These are phyloP conservation scores for Mycena rosella DNA, from an alignment of 768 basidiomycete species.

Conservation along the genomic window DNA sequence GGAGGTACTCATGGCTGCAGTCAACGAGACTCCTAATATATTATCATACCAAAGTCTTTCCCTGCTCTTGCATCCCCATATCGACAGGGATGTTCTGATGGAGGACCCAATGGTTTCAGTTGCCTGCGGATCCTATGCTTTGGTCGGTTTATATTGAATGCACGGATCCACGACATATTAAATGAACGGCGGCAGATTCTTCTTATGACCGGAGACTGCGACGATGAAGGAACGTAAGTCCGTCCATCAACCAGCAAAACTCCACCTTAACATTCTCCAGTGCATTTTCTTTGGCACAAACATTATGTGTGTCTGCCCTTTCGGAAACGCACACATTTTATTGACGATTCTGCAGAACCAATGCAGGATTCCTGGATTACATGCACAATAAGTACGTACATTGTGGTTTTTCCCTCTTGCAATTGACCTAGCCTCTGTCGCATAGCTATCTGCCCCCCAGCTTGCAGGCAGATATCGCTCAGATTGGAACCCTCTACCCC, in stretches of 20 bases:
- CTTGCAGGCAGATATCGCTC: neutral
- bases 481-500: too few relatives aligned
- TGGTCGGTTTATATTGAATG: slow-evolving; percentile 32
- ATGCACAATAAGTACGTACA: slow-evolving; percentile 21
- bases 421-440: neutral
- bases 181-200: slow-evolving; percentile 37
- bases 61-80: slow-evolving; percentile 52
- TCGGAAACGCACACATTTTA: too few relatives aligned
- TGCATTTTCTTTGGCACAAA: slow-evolving; percentile 1
- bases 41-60: slow-evolving; percentile 46
- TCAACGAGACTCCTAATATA: slow-evolving; percentile 47
- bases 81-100: slow-evolving; percentile 55
- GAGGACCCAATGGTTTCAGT: slow-evolving; percentile 48
- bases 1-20: slow-evolving; percentile 44
- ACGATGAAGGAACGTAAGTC: slow-evolving; percentile 58
- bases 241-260: neutral
- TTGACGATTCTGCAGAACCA: neutral
- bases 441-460: slow-evolving; percentile 6
- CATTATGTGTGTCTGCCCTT: slow-evolving; percentile 7
- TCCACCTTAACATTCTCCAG: neutral
- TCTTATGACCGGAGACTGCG: slow-evolving; percentile 49
- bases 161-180: too few relatives aligned
- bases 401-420: neutral
- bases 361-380: slow-evolving; percentile 16
- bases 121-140: slow-evolving; percentile 49